Conservation (phyloP, 2,329 filamentous ascomycete genomes). For the Ambrosiella beaveri region DNA sequence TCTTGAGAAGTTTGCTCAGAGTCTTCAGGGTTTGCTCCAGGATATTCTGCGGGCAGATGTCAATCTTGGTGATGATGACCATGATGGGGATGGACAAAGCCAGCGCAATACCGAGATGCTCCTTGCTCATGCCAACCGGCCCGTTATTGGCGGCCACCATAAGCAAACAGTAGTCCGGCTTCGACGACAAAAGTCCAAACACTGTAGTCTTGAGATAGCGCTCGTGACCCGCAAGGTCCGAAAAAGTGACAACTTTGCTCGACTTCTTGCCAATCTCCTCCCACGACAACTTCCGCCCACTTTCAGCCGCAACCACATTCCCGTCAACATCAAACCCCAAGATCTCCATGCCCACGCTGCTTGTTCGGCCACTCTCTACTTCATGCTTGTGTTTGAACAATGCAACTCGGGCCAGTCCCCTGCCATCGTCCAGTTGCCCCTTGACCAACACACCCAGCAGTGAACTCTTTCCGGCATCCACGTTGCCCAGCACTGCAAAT, state of each 20-base stretch:
- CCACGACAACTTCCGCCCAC: conserved; percentile 80
- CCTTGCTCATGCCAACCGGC: conserved; percentile 93
- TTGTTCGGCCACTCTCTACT: conserved; percentile 85
- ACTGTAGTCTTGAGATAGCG: conserved; percentile 90
- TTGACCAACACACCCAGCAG: conserved; percentile 92
- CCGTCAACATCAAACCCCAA: conserved; percentile 89
- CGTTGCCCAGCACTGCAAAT: conserved; percentile 93
- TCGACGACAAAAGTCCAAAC: conserved; percentile 83
- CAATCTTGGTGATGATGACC: conserved; percentile 95
- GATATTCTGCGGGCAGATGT: conserved; percentile 93
- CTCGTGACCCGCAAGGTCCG: conserved; percentile 88
- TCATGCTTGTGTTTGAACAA: conserved; percentile 97
- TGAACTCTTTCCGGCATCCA: conserved; percentile 93
- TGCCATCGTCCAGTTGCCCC: conserved; percentile 82
- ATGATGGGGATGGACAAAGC: conserved; percentile 94
- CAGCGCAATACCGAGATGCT: conserved; percentile 86
- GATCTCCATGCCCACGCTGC: conserved; percentile 96
- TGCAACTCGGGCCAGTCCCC: conserved; percentile 84
- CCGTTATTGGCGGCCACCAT: conserved; percentile 99
- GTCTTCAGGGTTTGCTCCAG: conserved; percentile 84
- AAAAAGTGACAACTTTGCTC: conserved; percentile 93
- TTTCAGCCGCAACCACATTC: conserved; percentile 63
- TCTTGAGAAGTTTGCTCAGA: conserved; percentile 83
- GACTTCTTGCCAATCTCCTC: conserved; percentile 92
- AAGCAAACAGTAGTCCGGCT: conserved; percentile 89